phyloP scores from a whole-genome alignment of 495 filamentous ascomycete species.

The Xanthoparmelia taractica region DNA sequence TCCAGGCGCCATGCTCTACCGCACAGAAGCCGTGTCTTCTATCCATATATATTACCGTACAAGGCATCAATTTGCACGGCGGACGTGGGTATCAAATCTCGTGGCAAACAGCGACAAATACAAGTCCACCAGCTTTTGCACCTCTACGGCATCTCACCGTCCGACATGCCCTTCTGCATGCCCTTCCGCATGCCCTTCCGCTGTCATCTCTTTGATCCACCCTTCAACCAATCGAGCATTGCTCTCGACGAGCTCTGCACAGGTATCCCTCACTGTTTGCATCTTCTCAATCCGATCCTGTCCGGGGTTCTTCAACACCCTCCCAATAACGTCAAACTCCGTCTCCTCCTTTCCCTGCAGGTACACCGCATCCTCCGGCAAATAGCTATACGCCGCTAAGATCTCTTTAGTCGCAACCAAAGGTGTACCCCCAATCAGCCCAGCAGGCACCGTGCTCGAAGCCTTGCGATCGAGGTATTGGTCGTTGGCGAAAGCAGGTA shows the following conservation, averaged over 20 bases:
- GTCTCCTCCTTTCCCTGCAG: constrained; percentile 21
- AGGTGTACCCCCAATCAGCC: constrained; percentile 27
- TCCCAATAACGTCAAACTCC: constrained; percentile 24
- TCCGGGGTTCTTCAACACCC: constrained; percentile 3
- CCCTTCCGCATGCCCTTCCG: neutral
- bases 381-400: constrained; percentile 29
- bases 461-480: constrained; percentile 28
- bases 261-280: constrained; percentile 4
- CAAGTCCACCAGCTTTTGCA: neutral
- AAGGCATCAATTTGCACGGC: neutral
- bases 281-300: constrained; percentile 8
- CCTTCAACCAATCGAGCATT: constrained; percentile 6
- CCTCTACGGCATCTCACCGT: neutral
- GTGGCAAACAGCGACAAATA: neutral
- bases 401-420: constrained; percentile 25
- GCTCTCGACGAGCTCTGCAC: constrained; percentile 1
- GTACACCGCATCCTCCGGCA: constrained; percentile 26
- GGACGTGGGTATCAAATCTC: neutral
- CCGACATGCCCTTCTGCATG: neutral
- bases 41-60: neutral
- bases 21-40: neutral
- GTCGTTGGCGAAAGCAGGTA: constrained; percentile 27
- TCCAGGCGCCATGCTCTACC: neutral
- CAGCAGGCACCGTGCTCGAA: constrained; percentile 25
- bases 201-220: constrained; percentile 2